These are phyloP conservation scores for Uronychia binucleata DNA, from an alignment of 73 alveolate genomes.

Conservation along the genomic window DNA sequence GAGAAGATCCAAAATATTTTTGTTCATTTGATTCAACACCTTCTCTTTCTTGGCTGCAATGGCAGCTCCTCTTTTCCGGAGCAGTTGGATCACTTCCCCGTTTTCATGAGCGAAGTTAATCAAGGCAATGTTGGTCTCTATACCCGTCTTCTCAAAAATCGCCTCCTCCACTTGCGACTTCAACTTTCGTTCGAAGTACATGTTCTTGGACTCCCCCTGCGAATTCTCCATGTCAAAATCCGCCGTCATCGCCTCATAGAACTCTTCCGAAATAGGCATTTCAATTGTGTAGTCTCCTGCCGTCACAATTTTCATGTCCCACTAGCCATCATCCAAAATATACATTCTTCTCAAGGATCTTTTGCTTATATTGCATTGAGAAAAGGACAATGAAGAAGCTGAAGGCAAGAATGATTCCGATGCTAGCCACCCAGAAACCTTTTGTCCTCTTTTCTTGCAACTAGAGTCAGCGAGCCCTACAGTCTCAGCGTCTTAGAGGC, in stretches of 20 bases:
- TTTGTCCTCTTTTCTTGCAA: conserved; percentile 31
- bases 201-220: neutral
- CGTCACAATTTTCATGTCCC: conserved; percentile 52
- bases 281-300: conserved; percentile 56
- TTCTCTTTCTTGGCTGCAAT: neutral
- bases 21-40: neutral
- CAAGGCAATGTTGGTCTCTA: conserved; percentile 27
- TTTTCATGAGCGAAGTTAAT: conserved; percentile 48
- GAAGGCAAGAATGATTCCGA: conserved; percentile 20
- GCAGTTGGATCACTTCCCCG: conserved; percentile 21
- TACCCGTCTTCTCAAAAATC: conserved; percentile 6
- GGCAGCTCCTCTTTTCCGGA: conserved; percentile 49
- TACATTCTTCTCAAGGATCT: neutral
- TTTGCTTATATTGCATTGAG: conserved; percentile 4
- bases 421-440: conserved; percentile 14
- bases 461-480: too few relatives aligned
- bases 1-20: conserved; percentile 3
- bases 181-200: conserved; percentile 1
- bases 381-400: conserved; percentile 23
- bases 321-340: conserved; percentile 6
- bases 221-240: neutral
- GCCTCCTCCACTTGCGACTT: conserved; percentile 12
- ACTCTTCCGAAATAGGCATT: neutral
- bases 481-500: conserved; percentile 21
- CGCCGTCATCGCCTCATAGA: conserved; percentile 1